Conservation (phyloP, 2,329 filamentous ascomycete species). For the Colletotrichum nymphaeae region DNA sequence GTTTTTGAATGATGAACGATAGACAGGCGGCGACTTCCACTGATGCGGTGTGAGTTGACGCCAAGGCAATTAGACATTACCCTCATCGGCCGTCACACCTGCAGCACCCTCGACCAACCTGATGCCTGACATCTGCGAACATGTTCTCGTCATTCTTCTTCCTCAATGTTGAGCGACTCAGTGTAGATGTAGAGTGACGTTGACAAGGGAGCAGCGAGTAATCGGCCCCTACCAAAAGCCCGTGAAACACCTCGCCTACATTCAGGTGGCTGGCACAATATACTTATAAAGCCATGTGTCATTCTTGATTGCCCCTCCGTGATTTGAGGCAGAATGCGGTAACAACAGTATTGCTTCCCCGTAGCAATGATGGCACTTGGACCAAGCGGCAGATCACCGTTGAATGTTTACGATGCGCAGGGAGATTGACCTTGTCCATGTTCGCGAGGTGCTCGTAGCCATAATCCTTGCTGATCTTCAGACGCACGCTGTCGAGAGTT, state of each 20-base stretch:
- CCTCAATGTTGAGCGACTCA: neutral
- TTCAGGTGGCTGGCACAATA: neutral
- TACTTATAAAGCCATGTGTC: neutral
- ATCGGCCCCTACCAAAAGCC: neutral
- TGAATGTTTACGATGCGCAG: constrained; percentile 10
- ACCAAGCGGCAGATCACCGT: constrained; percentile 16
- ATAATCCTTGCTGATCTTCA: constrained; percentile 7
- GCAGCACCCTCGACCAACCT: neutral
- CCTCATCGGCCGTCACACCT: neutral
- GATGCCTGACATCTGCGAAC: neutral
- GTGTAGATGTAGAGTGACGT: neutral
- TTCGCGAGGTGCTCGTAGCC: neutral
- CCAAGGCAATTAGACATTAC: neutral
- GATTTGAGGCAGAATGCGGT: neutral
- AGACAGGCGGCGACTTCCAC: neutral
- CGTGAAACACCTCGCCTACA: neutral
- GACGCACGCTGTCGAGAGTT: constrained; percentile 21
- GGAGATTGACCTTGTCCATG: constrained; percentile 8
- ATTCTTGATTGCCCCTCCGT: neutral
- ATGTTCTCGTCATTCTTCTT: neutral
- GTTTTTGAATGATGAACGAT: neutral
- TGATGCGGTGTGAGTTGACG: neutral
- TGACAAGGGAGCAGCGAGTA: neutral
- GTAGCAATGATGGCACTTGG: constrained; percentile 4
- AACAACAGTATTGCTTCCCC: neutral